A percentile compares a stretch with the other conserved stretches of the same genome.
phyloP scores from a whole-genome alignment of 2,329 filamentous ascomycete genomes.

The Xenoacremonium recifei region DNA sequence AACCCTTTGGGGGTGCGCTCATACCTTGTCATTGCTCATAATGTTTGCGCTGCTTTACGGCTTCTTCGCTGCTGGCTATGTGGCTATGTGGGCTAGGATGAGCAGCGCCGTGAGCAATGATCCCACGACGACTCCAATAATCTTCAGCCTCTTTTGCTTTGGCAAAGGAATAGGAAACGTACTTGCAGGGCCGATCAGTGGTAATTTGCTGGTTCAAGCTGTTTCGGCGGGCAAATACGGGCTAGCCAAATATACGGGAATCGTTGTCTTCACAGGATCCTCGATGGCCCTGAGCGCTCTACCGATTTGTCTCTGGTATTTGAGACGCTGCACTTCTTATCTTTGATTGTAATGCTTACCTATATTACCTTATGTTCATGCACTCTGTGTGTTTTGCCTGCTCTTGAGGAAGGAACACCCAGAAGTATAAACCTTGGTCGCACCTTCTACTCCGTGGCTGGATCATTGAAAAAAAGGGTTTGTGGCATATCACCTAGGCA shows the following conservation, averaged over 20 bases:
- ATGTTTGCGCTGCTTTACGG: constrained; percentile 52
- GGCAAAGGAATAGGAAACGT: constrained; percentile 17
- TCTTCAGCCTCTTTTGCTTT: constrained; percentile 13
- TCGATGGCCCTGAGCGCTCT: not conserved
- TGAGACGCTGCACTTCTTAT: no score
- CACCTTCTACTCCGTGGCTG: no score
- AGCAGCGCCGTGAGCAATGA: constrained; percentile 9
- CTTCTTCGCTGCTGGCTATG: constrained; percentile 44
- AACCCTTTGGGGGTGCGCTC: constrained; percentile 51
- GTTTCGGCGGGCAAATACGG: not conserved
- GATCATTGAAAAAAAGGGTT: no score
- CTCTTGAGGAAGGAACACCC: no score
- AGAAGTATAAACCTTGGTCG: no score
- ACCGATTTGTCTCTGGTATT: not conserved
- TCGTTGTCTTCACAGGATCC: not conserved
- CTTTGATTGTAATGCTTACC: no score
- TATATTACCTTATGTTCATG: no score
- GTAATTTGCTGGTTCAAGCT: not conserved
- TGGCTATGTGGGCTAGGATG: constrained; percentile 12
- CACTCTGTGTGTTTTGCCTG: no score
- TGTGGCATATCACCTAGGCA: no score
- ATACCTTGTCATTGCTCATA: constrained; percentile 41
- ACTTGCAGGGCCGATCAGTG: constrained; percentile 13
- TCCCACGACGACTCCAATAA: constrained; percentile 7
- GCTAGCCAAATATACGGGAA: not conserved